A percentile compares a stretch with the other conserved stretches of the same genome.
Conservation (phyloP, 768 basidiomycete species). For the Suillus decipiens region DNA sequence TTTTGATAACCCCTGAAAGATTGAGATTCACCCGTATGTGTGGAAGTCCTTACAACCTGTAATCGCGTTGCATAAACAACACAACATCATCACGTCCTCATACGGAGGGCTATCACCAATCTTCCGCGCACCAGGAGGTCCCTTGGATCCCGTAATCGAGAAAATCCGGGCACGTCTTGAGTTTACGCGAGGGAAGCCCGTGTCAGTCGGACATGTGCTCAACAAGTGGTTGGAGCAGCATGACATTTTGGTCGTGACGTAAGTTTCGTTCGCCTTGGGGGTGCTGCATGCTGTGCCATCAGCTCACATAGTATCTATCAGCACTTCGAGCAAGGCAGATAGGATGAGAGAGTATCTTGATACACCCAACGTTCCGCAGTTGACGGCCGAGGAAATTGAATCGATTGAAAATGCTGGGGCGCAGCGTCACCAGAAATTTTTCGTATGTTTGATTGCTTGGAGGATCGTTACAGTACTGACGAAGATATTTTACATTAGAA, state of each 20-base stretch:
- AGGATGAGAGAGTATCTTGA: constrained; percentile 26
- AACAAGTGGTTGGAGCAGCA: constrained; percentile 21
- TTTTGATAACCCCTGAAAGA: neutral
- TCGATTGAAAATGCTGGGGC: constrained; percentile 22
- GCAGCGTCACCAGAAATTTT: constrained; percentile 18
- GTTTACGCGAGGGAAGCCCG: constrained; percentile 19
- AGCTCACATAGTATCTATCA: constrained; percentile 7
- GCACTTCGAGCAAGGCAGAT: constrained; percentile 25
- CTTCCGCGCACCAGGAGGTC: neutral
- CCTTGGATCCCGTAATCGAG: constrained; percentile 31
- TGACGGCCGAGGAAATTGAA: constrained; percentile 26
- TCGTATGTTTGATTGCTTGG: neutral
- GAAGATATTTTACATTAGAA: neutral
- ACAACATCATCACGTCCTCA: constrained; percentile 27
- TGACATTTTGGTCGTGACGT: constrained; percentile 6
- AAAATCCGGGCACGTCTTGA: constrained; percentile 23
- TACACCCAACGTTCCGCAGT: constrained; percentile 21
- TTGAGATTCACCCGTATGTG: neutral
- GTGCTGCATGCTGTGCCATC: neutral
- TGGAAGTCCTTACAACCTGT: constrained; percentile 20
- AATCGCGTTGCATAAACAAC: neutral
- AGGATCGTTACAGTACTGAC: neutral
- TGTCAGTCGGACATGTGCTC: constrained; percentile 21
- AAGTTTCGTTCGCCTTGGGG: neutral
- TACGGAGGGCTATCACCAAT: constrained; percentile 30